A percentile compares a stretch with the other conserved stretches of the same genome.
These are phyloP conservation scores for Trichoderma arundinaceum DNA, from an alignment of 2,329 filamentous ascomycete genomes.

Conservation along the genomic window DNA sequence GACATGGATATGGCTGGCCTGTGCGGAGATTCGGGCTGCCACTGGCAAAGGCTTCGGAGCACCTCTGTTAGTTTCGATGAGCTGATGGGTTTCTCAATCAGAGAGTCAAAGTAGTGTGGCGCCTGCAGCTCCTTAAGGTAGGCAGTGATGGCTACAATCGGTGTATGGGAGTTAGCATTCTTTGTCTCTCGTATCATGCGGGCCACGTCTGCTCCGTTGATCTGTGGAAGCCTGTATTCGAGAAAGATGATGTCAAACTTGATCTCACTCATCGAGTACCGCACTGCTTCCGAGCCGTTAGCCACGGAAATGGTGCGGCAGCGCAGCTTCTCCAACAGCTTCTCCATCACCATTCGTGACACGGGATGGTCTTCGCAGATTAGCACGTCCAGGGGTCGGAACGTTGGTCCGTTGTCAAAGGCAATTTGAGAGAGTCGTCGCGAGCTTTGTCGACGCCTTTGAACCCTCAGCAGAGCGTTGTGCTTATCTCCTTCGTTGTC, in stretches of 20 bases:
- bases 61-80: slow-evolving; percentile 89
- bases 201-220: slow-evolving; percentile 93
- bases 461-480: slow-evolving; percentile 87
- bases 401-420: slow-evolving; percentile 80
- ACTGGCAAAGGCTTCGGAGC: slow-evolving; percentile 85
- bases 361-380: slow-evolving; percentile 99
- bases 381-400: slow-evolving; percentile 88
- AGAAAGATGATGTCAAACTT: slow-evolving; percentile 99
- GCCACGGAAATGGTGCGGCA: slow-evolving; percentile 92
- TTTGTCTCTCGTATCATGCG: slow-evolving; percentile 98
- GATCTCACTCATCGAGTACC: slow-evolving; percentile 94
- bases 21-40: slow-evolving; percentile 75
- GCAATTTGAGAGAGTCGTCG: slow-evolving; percentile 90
- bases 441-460: slow-evolving; percentile 94
- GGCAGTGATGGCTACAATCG: slow-evolving; percentile 94
- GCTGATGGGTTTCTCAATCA: slow-evolving; percentile 97
- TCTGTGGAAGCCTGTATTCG: slow-evolving; percentile 92
- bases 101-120: slow-evolving; percentile 91
- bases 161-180: slow-evolving; percentile 91
- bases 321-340: slow-evolving; percentile 89
- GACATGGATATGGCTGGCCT: slow-evolving; percentile 54
- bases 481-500: slow-evolving; percentile 95
- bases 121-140: slow-evolving; percentile 97
- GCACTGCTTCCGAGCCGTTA: slow-evolving; percentile 88
- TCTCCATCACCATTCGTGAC: slow-evolving; percentile 98